Conservation (phyloP, 805 yeast genomes). For the Zygoascus biomembranicola region DNA sequence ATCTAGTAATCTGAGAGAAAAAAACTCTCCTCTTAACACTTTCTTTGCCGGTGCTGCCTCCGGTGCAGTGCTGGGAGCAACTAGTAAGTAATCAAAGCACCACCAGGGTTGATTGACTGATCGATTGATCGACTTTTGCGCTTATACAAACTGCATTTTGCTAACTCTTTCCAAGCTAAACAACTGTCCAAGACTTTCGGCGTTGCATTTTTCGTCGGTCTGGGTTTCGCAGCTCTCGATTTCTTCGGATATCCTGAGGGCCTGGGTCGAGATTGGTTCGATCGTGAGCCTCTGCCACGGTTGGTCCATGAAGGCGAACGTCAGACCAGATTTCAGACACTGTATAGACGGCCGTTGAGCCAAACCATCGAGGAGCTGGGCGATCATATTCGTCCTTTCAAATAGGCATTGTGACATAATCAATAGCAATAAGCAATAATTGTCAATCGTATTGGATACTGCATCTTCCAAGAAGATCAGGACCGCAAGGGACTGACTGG, state of each 20-base stretch:
- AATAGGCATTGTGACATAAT: slow-evolving; percentile 6
- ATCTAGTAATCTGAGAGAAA: slow-evolving; percentile 51
- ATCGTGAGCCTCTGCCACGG: not conserved
- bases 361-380: slow-evolving; percentile 75
- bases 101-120: too few relatives aligned
- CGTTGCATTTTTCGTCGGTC: slow-evolving; percentile 37
- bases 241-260: slow-evolving; percentile 24
- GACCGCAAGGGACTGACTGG: too few relatives aligned
- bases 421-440: not conserved
- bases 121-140: too few relatives aligned
- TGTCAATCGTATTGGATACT: too few relatives aligned
- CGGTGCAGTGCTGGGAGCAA: slow-evolving; percentile 37
- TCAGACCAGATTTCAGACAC: slow-evolving; percentile 72
- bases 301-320: slow-evolving; percentile 26
- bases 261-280: slow-evolving; percentile 20
- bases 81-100: slow-evolving; percentile 18
- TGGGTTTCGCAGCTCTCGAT: slow-evolving; percentile 34
- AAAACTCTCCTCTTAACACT: slow-evolving; percentile 54
- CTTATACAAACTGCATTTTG: too few relatives aligned
- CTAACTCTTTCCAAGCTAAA: slow-evolving; percentile 2
- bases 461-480: too few relatives aligned
- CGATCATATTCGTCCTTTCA: slow-evolving; percentile 22
- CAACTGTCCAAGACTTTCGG: slow-evolving; percentile 37
- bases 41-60: slow-evolving; percentile 41
- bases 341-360: slow-evolving; percentile 71